phyloP scores from a whole-genome alignment of 2,329 filamentous ascomycete genomes.

The Verticillium zaregamsianum region DNA sequence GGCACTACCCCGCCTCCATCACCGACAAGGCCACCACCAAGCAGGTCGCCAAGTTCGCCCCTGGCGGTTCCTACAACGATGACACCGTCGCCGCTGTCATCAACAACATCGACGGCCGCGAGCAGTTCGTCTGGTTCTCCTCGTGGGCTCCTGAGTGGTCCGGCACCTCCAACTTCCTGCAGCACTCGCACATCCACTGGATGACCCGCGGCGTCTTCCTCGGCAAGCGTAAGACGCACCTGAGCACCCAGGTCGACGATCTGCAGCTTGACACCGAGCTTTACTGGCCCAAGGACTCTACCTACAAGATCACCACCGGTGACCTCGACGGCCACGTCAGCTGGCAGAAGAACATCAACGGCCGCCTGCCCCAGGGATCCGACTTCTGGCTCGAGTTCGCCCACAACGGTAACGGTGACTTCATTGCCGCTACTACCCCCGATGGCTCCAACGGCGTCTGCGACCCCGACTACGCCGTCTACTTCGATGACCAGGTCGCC shows the following conservation, averaged over 20 bases:
- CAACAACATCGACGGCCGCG: constrained; percentile 50
- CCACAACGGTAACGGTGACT: constrained; percentile 43
- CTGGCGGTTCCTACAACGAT: constrained; percentile 31
- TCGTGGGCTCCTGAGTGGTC: constrained; percentile 40
- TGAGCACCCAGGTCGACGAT: constrained; percentile 58
- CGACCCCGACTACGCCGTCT: constrained; percentile 32
- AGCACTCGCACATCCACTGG: constrained; percentile 62
- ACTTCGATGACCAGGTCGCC: constrained; percentile 38
- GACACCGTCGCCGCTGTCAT: constrained; percentile 52
- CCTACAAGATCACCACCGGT: constrained; percentile 42
- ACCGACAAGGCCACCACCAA: constrained; percentile 48
- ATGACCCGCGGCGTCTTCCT: constrained; percentile 54
- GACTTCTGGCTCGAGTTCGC: constrained; percentile 48
- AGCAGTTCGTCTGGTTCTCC: constrained; percentile 61
- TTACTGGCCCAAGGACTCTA: constrained; percentile 40
- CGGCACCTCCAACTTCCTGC: constrained; percentile 50
- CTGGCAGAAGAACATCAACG: constrained; percentile 37
- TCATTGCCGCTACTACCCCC: constrained; percentile 48
- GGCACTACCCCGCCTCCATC: constrained; percentile 55
- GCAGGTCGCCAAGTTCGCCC: constrained; percentile 48
- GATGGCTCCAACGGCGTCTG: constrained; percentile 40
- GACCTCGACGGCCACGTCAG: constrained; percentile 42
- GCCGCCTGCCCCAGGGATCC: constrained; percentile 46
- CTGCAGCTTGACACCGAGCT: constrained; percentile 52
- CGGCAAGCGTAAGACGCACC: constrained; percentile 50